Percentiles rank a stretch among this genome's conserved stretches.
phyloP scores from a whole-genome alignment of 2,329 filamentous ascomycete species.

The Beauveria bassiana region DNA sequence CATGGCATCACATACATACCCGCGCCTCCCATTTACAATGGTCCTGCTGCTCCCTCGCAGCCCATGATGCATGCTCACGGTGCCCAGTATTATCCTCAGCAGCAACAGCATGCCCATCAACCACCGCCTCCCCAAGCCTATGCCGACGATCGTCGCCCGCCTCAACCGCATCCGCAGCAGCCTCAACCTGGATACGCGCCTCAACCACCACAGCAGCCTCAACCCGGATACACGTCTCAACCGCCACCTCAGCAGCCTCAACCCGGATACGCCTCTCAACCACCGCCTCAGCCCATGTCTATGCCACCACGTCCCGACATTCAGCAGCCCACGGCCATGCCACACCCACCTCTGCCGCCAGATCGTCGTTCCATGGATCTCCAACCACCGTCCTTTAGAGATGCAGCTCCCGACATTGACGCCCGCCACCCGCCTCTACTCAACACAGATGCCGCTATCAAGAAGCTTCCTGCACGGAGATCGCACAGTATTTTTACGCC shows the following conservation, averaged over 20 bases:
- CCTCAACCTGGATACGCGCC: slow-evolving; percentile 22
- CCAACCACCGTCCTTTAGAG: slow-evolving; percentile 44
- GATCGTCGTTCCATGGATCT: slow-evolving; percentile 41
- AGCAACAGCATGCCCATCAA: slow-evolving; percentile 18
- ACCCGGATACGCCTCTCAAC: slow-evolving; percentile 17
- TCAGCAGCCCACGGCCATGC: slow-evolving; percentile 16
- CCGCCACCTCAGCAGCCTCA: slow-evolving; percentile 21
- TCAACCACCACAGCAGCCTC: slow-evolving; percentile 23
- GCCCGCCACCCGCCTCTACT: slow-evolving; percentile 38
- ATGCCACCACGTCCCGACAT: slow-evolving; percentile 19
- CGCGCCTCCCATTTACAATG: slow-evolving; percentile 79
- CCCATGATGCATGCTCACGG: slow-evolving; percentile 31
- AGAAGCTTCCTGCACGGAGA: slow-evolving; percentile 66
- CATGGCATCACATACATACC: slow-evolving; percentile 67
- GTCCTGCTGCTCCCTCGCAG: slow-evolving; percentile 35
- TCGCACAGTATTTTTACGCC: slow-evolving; percentile 94
- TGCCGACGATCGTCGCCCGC: slow-evolving; percentile 5
- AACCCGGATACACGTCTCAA: slow-evolving; percentile 17
- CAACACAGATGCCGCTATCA: slow-evolving; percentile 45
- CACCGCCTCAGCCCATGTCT: slow-evolving; percentile 18
- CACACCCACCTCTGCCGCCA: slow-evolving; percentile 15
- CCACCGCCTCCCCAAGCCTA: slow-evolving; percentile 23
- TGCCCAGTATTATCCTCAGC: slow-evolving; percentile 25
- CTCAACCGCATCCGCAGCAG: slow-evolving; percentile 13
- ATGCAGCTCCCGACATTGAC: slow-evolving; percentile 41